These are phyloP conservation scores for Aspergillus coremiiformis DNA, from an alignment of 495 filamentous ascomycete genomes.

Conservation along the genomic window DNA sequence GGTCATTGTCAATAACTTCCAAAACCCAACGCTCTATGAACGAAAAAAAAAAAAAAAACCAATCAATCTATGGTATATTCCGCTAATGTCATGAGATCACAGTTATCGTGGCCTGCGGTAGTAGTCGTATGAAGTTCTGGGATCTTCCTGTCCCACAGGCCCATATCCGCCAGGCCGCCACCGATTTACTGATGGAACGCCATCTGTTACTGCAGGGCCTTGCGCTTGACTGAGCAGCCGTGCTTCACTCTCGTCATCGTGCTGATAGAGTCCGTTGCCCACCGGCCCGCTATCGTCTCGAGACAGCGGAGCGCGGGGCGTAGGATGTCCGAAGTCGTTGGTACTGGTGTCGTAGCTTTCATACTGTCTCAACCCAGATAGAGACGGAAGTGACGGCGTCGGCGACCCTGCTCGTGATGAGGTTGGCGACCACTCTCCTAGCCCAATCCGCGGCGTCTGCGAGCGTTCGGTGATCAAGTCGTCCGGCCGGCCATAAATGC, in stretches of 20 bases:
- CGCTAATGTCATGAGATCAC: not conserved
- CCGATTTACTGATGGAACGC: constrained; percentile 29
- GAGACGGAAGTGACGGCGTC: constrained; percentile 28
- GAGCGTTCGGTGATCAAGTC: constrained; percentile 58
- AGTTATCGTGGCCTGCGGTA: constrained; percentile 26
- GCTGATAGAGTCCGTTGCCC: constrained; percentile 25
- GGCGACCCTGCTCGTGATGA: constrained; percentile 45
- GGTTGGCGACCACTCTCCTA: constrained; percentile 37
- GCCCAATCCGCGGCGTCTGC: constrained; percentile 54
- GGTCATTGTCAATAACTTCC: not conserved
- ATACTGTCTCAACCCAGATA: constrained; percentile 21
- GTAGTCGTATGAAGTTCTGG: constrained; percentile 35
- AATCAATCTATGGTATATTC: constrained; percentile 1
- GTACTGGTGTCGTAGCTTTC: constrained; percentile 24
- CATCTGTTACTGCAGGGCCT: constrained; percentile 23
- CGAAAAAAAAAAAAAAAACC: constrained; percentile 4
- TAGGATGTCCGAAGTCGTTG: constrained; percentile 27
- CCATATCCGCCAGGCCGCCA: constrained; percentile 45
- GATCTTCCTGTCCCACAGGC: constrained; percentile 38
- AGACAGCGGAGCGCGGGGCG: constrained; percentile 30
- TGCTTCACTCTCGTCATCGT: constrained; percentile 40
- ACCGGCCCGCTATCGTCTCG: constrained; percentile 20
- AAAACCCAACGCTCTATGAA: not conserved
- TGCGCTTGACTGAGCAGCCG: constrained; percentile 38
- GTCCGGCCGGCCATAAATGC: constrained; percentile 61